These are phyloP conservation scores for Wickerhamomyces mucosus DNA, from an alignment of 805 yeast genomes.

Conservation along the genomic window DNA sequence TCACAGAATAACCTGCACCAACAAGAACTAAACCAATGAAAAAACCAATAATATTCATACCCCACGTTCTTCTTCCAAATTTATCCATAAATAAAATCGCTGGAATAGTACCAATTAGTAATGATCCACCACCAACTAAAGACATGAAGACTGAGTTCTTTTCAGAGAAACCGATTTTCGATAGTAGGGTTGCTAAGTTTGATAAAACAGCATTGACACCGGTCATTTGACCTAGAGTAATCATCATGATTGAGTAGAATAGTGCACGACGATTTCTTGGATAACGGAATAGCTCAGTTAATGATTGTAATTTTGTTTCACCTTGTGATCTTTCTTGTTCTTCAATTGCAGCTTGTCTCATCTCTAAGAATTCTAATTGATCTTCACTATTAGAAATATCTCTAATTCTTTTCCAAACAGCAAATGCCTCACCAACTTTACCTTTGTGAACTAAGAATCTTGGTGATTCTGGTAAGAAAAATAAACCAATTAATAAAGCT, in stretches of 20 bases:
- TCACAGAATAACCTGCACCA: slow-evolving; percentile 45
- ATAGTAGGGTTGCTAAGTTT: slow-evolving; percentile 51
- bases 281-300: slow-evolving; percentile 42
- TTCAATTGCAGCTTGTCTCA: slow-evolving; percentile 41
- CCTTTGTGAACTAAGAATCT: slow-evolving; percentile 44
- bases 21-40: slow-evolving; percentile 51
- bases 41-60: slow-evolving; percentile 46
- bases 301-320: slow-evolving; percentile 29
- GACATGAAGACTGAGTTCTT: slow-evolving; percentile 55
- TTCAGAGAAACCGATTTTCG: slow-evolving; percentile 40
- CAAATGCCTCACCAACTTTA: slow-evolving; percentile 41
- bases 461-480: slow-evolving; percentile 53
- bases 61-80: slow-evolving; percentile 54
- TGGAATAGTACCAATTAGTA: slow-evolving; percentile 56
- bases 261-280: slow-evolving; percentile 57
- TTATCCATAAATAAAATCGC: slow-evolving; percentile 50
- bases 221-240: slow-evolving; percentile 53
- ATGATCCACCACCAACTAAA: slow-evolving; percentile 58
- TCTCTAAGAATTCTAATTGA: slow-evolving; percentile 47
- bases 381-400: slow-evolving; percentile 32
- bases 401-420: slow-evolving; percentile 47
- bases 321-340: slow-evolving; percentile 31
- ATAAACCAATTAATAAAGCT: slow-evolving; percentile 37
- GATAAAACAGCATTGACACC: slow-evolving; percentile 63
- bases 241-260: slow-evolving; percentile 47